Conservation (phyloP, 1,284 basidiomycete genomes). For the Xerocomus minutiporus region DNA sequence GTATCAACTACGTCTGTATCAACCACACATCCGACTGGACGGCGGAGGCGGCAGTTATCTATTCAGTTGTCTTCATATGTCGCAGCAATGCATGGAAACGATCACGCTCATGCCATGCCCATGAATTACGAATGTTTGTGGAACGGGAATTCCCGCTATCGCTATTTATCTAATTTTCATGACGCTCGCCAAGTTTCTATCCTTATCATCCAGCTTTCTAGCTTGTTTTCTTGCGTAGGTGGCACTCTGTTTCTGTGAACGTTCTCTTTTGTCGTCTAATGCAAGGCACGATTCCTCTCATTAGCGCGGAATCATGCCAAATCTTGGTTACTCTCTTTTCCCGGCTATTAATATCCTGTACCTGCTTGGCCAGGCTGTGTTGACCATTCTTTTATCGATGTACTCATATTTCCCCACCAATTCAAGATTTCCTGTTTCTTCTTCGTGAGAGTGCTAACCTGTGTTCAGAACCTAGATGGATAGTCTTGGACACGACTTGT, state of each 20-base stretch:
- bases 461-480: neutral
- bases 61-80: conserved; percentile 30
- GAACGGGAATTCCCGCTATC: conserved; percentile 13
- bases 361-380: conserved; percentile 26
- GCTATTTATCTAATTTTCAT: conserved; percentile 22
- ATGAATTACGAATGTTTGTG: conserved; percentile 30
- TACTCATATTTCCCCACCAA: conserved; percentile 19
- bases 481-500: too few relatives aligned
- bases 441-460: conserved; percentile 1
- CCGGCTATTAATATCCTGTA: neutral
- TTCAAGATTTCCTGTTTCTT: conserved; percentile 6
- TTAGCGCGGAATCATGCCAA: conserved; percentile 4
- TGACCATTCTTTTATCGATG: conserved; percentile 14
- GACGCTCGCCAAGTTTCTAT: conserved; percentile 21
- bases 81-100: conserved; percentile 18
- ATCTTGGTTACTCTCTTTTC: conserved; percentile 12
- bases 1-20: conserved; percentile 33
- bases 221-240: conserved; percentile 20
- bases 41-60: conserved; percentile 23
- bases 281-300: conserved; percentile 5
- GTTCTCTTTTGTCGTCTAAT: conserved; percentile 6
- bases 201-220: conserved; percentile 26
- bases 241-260: conserved; percentile 4
- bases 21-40: conserved; percentile 22
- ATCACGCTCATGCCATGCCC: conserved; percentile 11